phyloP scores from a whole-genome alignment of 1,284 basidiomycete genomes.

The Gymnopus androsaceus region DNA sequence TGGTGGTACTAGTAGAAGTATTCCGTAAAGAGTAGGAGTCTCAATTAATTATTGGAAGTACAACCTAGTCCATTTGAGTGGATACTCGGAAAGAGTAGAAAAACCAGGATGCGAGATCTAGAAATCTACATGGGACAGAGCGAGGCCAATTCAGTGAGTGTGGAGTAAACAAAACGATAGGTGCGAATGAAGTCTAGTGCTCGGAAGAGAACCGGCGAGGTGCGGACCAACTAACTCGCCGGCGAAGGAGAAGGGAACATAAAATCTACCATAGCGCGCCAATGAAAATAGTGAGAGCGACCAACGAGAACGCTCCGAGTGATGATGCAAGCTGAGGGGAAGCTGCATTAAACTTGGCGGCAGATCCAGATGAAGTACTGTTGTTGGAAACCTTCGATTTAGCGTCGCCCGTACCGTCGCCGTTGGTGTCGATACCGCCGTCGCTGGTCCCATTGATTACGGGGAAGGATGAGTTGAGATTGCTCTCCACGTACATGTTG shows the following conservation, averaged over 20 bases:
- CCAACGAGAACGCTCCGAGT: not conserved
- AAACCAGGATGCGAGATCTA: no score
- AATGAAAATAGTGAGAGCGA: conserved; percentile 2
- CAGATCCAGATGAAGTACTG: conserved; percentile 10
- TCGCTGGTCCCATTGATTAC: conserved; percentile 29
- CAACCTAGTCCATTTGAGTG: no score
- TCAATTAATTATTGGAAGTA: no score
- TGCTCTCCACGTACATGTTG: conserved; percentile 69
- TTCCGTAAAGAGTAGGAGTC: no score
- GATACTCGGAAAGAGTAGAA: no score
- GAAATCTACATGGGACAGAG: no score
- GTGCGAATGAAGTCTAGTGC: no score
- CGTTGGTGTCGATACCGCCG: conserved; percentile 15
- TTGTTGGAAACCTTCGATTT: conserved; percentile 10
- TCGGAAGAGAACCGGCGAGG: no score
- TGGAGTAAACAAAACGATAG: no score
- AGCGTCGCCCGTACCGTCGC: conserved; percentile 10
- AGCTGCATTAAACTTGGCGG: not conserved
- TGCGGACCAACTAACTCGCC: no score
- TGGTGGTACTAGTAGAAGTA: no score
- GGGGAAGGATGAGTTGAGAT: conserved; percentile 61
- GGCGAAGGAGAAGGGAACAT: not conserved
- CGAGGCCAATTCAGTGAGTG: no score
- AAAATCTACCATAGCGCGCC: conserved; percentile 1
- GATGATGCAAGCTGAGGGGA: not conserved